These are phyloP conservation scores for Protea cynaroides DNA, from an alignment of 164 flowering plant genomes.

Conservation along the genomic window DNA sequence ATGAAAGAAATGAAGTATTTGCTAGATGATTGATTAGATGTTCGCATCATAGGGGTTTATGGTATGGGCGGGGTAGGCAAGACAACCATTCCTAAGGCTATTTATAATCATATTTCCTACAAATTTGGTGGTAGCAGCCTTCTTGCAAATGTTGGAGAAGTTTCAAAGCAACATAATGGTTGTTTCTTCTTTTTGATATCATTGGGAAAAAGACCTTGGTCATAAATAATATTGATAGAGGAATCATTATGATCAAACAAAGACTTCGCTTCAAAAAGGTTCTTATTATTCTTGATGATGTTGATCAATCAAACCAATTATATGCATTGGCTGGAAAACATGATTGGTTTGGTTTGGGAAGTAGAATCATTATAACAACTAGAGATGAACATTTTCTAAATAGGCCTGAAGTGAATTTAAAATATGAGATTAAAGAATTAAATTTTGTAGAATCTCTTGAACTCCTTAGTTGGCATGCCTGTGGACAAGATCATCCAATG, in stretches of 20 bases:
- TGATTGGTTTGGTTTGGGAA: conserved; percentile 20
- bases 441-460: conserved; percentile 2
- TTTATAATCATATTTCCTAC: too few relatives aligned
- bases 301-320: conserved; percentile 11
- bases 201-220: neutral
- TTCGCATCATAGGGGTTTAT: too few relatives aligned
- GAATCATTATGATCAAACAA: neutral
- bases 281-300: conserved; percentile 22
- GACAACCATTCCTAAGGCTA: too few relatives aligned
- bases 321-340: conserved; percentile 6
- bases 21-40: too few relatives aligned
- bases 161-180: neutral
- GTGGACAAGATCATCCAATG: neutral
- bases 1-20: too few relatives aligned
- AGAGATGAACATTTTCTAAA: conserved; percentile 1
- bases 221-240: neutral
- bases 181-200: neutral
- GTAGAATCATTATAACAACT: conserved; percentile 20
- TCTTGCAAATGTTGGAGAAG: too few relatives aligned
- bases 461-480: conserved; percentile 14
- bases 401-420: neutral
- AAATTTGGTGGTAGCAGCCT: too few relatives aligned
- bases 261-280: conserved; percentile 7
- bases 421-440: neutral
- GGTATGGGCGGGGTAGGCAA: too few relatives aligned